Conservation (phyloP, 305 asterid genomes). For the Ilex paraguariensis region DNA sequence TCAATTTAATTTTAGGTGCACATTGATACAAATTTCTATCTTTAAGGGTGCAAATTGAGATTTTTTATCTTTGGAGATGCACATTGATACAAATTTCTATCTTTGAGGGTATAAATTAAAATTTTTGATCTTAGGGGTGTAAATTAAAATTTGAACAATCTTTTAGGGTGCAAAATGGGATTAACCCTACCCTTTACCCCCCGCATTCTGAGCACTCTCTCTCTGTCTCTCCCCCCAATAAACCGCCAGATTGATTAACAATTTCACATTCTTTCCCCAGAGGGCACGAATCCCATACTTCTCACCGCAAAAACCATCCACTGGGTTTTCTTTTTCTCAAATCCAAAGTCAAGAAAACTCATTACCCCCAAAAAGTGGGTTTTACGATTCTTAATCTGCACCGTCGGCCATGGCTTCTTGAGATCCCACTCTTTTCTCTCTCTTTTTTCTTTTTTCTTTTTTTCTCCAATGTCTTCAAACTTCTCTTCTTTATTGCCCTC, state of each 20-base stretch:
- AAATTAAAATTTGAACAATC: no score
- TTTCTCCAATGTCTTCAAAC: constrained; percentile 9
- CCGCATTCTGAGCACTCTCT: neutral
- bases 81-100: no score
- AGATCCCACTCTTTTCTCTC: constrained; percentile 22
- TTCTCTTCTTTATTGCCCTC: neutral
- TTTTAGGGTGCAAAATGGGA: no score
- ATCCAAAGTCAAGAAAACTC: constrained; percentile 4
- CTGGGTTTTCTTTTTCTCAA: neutral
- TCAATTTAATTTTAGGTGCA: no score
- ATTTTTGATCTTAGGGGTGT: no score
- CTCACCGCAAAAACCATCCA: neutral
- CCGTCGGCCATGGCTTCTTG: constrained; percentile 32
- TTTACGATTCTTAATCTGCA: constrained; percentile 35
- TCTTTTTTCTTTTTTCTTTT: constrained; percentile 12
- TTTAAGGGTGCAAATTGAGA: no score
- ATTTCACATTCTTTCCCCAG: neutral
- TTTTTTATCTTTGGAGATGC: no score
- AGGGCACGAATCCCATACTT: constrained; percentile 36
- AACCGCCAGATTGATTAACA: neutral
- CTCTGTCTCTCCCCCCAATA: constrained; percentile 8
- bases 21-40: no score
- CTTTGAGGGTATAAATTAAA: no score
- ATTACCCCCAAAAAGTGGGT: constrained; percentile 1
- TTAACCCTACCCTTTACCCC: no score